Base-by-base conservation (phyloP, 2,329 filamentous ascomycete species). In the Kalmusia sp. region DNA sequence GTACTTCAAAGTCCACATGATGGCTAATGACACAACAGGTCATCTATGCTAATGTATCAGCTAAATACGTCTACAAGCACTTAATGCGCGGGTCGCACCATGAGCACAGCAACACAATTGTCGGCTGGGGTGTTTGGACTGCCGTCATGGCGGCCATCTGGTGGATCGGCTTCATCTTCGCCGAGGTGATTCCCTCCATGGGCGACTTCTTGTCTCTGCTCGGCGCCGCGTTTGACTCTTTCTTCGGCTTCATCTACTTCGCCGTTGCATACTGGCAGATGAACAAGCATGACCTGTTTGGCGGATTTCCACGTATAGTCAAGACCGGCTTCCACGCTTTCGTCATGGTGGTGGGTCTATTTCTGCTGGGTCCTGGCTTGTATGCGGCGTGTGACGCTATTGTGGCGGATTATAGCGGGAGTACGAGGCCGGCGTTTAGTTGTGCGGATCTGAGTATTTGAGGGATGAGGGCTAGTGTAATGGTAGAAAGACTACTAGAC, bases 211-310 rank as follows among this genome's bases (percentile, higher is more conserved):
- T 84, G 14, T 87, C 87, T 4, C 80, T 92, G 55, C 90, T 92
- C 87, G 90, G 87, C n/a, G 91, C 91, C 3, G 83, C 96, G 1
- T 96, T 96, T 69, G 92, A 96, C 76, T 93, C 90, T 47, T 93
- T 92, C 81, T 93, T 93, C 66, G 93, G 93, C 22, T 97, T 96
- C 80, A 96, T 96, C 69, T 97, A 96, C 80, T 97, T 90, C 90
- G 90, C 89, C 11, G 83, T 91, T 1, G 90, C 90, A 1, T 93
- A 91, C 69, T 84, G 92, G 67, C 84, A 89, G 49, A 91, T 93
- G 89, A 82, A 89, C 41, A 78, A 77, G 17, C 87, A 83, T 1
- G 88, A 91, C 31, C 54, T 81, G 19, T 82, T 80, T 47, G 41
- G 46, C 1, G 71, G 74, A 2, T 41, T 66, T 1, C 51, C 59